Percentiles rank a stretch among this genome's conserved stretches.
phyloP scores from a whole-genome alignment of 306 rosid genomes.

The Pyrus betulifolia region DNA sequence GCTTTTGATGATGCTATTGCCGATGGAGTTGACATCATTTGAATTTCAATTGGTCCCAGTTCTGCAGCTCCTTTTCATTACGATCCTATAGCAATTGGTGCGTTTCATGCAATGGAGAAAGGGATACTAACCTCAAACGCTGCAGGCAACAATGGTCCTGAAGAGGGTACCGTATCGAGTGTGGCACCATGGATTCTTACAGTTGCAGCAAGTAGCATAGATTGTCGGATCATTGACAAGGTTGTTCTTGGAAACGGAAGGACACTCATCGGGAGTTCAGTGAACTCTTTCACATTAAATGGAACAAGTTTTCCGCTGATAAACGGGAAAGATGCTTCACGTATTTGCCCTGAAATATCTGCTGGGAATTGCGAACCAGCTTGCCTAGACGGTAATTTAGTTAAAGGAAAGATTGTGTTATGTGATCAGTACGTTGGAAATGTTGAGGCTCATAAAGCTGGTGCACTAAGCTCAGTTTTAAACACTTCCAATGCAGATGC shows the following conservation, averaged over 20 bases:
- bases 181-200: background rate
- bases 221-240: background rate
- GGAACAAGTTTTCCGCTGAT: background rate
- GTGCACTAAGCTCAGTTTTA: background rate
- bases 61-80: too few relatives aligned
- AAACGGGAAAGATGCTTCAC: background rate
- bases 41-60: too few relatives aligned
- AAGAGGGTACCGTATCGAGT: background rate
- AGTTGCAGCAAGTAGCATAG: slow-evolving; percentile 3
- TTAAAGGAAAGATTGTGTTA: background rate
- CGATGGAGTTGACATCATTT: too few relatives aligned
- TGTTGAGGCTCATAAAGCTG: background rate
- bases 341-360: background rate
- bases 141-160: slow-evolving; percentile 20
- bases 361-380: background rate
- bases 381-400: background rate
- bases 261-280: background rate
- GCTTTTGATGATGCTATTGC: slow-evolving; percentile 29
- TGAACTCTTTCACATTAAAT: background rate
- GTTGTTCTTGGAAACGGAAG: background rate
- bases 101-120: slow-evolving; percentile 19
- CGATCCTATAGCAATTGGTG: slow-evolving; percentile 12
- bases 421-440: background rate
- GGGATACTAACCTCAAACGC: slow-evolving; percentile 14
- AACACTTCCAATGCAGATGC: background rate